Conservation (phyloP, 2,329 filamentous ascomycete species). For the Venturia pyrina region DNA sequence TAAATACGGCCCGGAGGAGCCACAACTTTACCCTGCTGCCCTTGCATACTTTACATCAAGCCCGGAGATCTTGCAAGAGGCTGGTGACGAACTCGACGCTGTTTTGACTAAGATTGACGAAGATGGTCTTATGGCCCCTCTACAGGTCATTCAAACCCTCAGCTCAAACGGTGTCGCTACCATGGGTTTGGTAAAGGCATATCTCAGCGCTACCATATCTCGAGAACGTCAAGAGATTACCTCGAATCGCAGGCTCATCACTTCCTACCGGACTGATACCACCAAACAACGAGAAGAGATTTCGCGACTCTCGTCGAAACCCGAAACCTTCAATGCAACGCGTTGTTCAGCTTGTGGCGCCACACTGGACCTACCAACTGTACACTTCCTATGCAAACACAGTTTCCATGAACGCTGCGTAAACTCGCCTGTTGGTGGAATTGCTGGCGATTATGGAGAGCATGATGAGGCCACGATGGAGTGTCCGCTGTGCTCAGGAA, state of each 20-base stretch:
- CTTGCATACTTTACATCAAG: constrained; percentile 89
- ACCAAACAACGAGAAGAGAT: constrained; percentile 70
- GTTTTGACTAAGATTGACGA: constrained; percentile 81
- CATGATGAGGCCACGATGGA: constrained; percentile 55
- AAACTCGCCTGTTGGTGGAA: constrained; percentile 38
- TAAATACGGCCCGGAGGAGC: constrained; percentile 87
- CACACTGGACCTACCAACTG: constrained; percentile 72
- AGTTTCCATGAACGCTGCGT: constrained; percentile 91
- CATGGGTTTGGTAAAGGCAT: constrained; percentile 94
- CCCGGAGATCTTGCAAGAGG: constrained; percentile 69
- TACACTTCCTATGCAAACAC: constrained; percentile 96
- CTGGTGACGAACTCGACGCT: constrained; percentile 69
- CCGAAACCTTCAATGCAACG: constrained; percentile 81
- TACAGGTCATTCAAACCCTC: constrained; percentile 93
- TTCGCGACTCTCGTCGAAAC: constrained; percentile 64
- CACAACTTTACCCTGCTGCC: constrained; percentile 84
- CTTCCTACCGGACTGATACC: constrained; percentile 76
- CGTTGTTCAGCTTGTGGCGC: constrained; percentile 75
- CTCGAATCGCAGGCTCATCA: constrained; percentile 67
- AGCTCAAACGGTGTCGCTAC: constrained; percentile 73
- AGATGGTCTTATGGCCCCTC: constrained; percentile 84
- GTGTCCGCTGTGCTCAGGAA: constrained; percentile 74
- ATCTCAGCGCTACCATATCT: constrained; percentile 79
- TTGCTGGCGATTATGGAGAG: constrained; percentile 37
- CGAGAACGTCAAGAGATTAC: constrained; percentile 78